phyloP scores from a whole-genome alignment of 495 filamentous ascomycete genomes.

The Apiosordaria backusii region DNA sequence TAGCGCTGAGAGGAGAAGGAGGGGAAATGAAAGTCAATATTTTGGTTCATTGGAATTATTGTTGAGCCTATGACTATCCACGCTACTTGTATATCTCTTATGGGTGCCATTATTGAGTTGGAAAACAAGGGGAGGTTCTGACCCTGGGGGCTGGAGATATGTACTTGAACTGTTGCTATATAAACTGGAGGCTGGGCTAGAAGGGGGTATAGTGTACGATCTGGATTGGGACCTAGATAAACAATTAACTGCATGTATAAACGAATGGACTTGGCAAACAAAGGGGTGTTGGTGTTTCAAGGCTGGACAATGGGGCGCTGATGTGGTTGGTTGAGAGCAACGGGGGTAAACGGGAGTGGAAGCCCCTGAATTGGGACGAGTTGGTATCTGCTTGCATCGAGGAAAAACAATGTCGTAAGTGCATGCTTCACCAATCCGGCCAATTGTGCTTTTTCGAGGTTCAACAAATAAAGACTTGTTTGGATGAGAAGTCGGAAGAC shows the following conservation, averaged over 20 bases:
- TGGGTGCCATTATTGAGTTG: neutral
- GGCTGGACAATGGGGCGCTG: too few relatives aligned
- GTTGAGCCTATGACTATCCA: neutral
- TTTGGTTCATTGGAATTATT: neutral
- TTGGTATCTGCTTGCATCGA: neutral
- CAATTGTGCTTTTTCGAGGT: too few relatives aligned
- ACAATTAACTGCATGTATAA: neutral
- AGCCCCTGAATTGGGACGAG: neutral
- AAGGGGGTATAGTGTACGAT: neutral
- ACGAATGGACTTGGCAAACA: neutral
- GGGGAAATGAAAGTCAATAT: slow-evolving; percentile 10
- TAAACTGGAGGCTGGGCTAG: neutral
- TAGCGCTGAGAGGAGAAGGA: neutral
- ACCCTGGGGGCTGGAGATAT: neutral
- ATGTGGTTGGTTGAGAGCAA: neutral
- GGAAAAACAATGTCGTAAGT: neutral
- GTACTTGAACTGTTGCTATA: neutral
- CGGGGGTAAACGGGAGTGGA: too few relatives aligned
- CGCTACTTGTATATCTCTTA: neutral
- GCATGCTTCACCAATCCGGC: neutral
- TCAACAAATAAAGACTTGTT: neutral
- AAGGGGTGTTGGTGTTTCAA: too few relatives aligned
- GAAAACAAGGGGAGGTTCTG: neutral
- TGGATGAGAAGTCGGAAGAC: neutral
- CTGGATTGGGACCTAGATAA: neutral